Conservation (phyloP, 2,329 filamentous ascomycete species). For the Xylariaceae sp. region DNA sequence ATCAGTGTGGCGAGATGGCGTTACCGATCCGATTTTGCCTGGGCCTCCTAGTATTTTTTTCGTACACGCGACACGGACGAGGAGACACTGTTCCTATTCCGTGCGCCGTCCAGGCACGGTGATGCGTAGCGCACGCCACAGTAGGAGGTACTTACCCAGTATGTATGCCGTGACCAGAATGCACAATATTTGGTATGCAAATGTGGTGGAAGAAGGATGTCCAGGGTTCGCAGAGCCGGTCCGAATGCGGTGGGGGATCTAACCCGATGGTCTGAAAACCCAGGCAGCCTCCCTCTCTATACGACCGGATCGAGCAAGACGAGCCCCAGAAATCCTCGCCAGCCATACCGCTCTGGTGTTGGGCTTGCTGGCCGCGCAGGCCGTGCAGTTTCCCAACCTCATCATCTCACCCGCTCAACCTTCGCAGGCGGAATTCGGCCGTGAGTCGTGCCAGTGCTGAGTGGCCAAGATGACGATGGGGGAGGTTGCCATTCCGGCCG, state of each 20-base stretch:
- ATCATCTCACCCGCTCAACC: no score
- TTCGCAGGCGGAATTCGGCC: background rate
- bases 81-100: background rate
- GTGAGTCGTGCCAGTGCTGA: background rate
- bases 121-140: background rate
- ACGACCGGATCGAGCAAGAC: background rate
- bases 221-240: constrained; percentile 9
- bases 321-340: background rate
- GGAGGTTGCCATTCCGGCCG: background rate
- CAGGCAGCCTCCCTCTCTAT: background rate
- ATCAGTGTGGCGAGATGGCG: background rate
- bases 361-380: background rate
- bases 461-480: background rate
- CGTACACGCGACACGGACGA: background rate
- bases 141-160: background rate
- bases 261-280: background rate
- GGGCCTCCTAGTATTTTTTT: background rate
- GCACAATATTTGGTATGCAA: background rate
- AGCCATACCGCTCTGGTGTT: background rate
- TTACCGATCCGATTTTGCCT: background rate
- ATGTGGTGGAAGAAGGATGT: background rate
- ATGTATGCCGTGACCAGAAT: background rate
- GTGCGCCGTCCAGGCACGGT: background rate
- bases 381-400: background rate
- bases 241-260: constrained; percentile 16